Evolutionary conservation across 331 rosid genomes (phyloP), one percentile per base, ranked within the genome.

Genomic region (Rosa hybrid): DNA sequence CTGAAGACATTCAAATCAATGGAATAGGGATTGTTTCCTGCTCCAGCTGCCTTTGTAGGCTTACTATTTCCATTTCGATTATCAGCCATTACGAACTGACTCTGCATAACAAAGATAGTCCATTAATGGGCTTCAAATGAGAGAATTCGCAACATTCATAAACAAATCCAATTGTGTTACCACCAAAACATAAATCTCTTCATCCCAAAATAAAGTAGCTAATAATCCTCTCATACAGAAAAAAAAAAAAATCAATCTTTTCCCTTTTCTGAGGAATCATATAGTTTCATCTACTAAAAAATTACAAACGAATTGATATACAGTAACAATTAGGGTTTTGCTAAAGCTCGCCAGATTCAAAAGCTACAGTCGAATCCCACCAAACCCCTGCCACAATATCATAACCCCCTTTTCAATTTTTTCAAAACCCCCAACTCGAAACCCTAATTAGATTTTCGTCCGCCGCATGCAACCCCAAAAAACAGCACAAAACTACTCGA

Each of bases 41-140:
- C 82, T 56, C 73, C 88, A 48, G 73, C 56, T 11, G 82, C 90
- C 54, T 68, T 83, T 4, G 88, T 30, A 46, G 88, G 85, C 38
- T 87, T 88, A 48, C 84, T 56, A 78, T 71, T 87, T 44, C 88
- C 90, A 67, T 83, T 83, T 54, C 88, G 76, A 78, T 82, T 88
- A 81, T 87, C 90, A 68, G 88, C 87, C 90, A 87, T 87, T 60
- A 63, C 11, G 12, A 74, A 49, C 59, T 6, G 20, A 45, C 51
- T 64, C 85, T 80, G 81, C 67, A 42, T 4, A 30, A 48, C 56
- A 72, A 7, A 21, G 49, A 73, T 10, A 75, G 2, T 53, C 74
- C 75, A 77, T n/a, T 20, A 63, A 69, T 30, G 39, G 34, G 56
- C 8, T 68, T 13, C 56, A 45, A 70, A 70, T 2, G 12, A 21